Conservation (phyloP, 164 flowering plant genomes). For the Kingdonia uniflora region DNA sequence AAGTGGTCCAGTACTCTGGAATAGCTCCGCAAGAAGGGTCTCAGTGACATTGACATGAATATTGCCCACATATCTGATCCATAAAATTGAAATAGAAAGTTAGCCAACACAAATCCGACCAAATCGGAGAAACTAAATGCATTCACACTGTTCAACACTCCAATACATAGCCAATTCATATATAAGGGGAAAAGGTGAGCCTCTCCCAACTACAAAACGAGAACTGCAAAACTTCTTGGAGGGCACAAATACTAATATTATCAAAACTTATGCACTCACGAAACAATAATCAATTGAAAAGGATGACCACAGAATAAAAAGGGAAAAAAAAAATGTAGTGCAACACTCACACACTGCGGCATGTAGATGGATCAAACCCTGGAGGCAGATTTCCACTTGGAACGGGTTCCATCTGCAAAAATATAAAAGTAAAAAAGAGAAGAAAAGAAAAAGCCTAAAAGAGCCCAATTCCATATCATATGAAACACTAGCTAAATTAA, state of each 20-base stretch:
- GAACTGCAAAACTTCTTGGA: neutral
- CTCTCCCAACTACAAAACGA: neutral
- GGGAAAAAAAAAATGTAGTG: slow-evolving; percentile 9
- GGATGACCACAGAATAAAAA: slow-evolving; percentile 13
- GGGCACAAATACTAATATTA: neutral
- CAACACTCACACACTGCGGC: slow-evolving; percentile 90
- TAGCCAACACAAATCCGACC: neutral
- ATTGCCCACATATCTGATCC: slow-evolving; percentile 90
- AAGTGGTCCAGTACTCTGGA: slow-evolving; percentile 85
- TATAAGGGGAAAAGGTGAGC: neutral
- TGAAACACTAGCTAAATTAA: no score
- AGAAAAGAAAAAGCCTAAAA: slow-evolving; percentile 7
- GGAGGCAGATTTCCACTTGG: slow-evolving; percentile 99
- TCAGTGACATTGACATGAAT: slow-evolving; percentile 91
- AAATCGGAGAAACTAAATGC: neutral
- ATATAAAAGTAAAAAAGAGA: slow-evolving; percentile 27
- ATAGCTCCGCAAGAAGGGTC: slow-evolving; percentile 91
- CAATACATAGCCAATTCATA: neutral
- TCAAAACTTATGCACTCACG: no score
- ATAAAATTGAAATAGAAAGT: neutral
- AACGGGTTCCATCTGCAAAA: slow-evolving; percentile 98
- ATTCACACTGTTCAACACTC: neutral
- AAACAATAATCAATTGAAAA: neutral
- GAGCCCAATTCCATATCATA: no score
- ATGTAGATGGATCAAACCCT: slow-evolving; percentile 97